These are phyloP conservation scores for Fusarium oxysporum DNA, from an alignment of 2,329 filamentous ascomycete species.

Conservation along the genomic window DNA sequence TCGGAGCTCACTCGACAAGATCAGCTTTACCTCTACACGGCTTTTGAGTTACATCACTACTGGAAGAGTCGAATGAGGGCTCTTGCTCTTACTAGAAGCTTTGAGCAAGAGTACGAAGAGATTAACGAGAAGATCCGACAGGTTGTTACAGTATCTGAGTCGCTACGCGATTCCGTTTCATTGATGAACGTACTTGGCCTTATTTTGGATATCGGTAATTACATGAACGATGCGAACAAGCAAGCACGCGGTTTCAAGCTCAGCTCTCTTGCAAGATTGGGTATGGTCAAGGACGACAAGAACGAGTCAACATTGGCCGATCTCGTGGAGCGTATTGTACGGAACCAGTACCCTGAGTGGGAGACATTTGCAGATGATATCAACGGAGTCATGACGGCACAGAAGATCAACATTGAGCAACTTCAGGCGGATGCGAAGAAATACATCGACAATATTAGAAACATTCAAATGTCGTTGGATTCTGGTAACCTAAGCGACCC, in stretches of 20 bases:
- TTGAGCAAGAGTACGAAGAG: conserved; percentile 90
- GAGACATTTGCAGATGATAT: conserved; percentile 91
- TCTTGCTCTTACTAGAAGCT: conserved; percentile 83
- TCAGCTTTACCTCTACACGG: conserved; percentile 93
- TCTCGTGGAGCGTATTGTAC: conserved; percentile 94
- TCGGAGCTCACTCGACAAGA: conserved; percentile 91
- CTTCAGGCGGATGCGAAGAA: conserved; percentile 86
- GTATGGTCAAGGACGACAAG: conserved; percentile 99
- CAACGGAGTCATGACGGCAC: conserved; percentile 76
- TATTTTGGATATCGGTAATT: conserved; percentile 98
- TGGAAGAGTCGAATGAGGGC: conserved; percentile 99
- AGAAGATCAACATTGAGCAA: conserved; percentile 96
- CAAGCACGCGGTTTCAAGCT: conserved; percentile 98
- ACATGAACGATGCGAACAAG: conserved; percentile 99
- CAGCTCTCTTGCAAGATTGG: conserved; percentile 88
- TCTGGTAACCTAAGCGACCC: conserved; percentile 94
- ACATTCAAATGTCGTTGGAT: conserved; percentile 91
- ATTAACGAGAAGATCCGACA: conserved; percentile 86
- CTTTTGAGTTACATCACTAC: conserved; percentile 95
- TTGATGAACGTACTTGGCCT: conserved; percentile 96
- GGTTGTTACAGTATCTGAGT: conserved; percentile 89
- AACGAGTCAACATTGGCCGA: conserved; percentile 97
- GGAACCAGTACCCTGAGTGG: conserved; percentile 96
- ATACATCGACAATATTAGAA: conserved; percentile 95
- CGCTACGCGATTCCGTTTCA: conserved; percentile 88